Base-by-base conservation (phyloP, 108 stramenopile genomes). In the Mayamaea pseudoterrestris region DNA sequence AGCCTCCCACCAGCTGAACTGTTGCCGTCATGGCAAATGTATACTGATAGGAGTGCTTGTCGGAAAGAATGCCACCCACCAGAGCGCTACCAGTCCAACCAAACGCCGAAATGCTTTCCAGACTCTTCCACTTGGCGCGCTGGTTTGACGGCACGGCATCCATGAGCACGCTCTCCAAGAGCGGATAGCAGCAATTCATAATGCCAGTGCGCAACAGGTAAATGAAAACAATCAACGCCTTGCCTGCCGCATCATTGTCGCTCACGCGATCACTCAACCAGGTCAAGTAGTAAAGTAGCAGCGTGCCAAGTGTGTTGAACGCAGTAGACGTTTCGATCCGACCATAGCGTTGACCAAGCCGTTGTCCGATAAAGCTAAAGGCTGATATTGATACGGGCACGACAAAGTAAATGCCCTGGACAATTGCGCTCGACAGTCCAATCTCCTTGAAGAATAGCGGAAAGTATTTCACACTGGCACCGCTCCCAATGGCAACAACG, bases 381-480 rank as follows among this genome's bases (percentile, higher is more conserved):
- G 31, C 53, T 12, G 41, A 9, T 5, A 50, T 40, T 34, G 42
- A 43, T 0, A 55, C 28, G 1, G 72, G 67, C 1, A 61, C 58
- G 0, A 73, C 35, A 36, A 66, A 49, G 40, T 56, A 77, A 18
- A 83, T 59, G 20, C 58, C 17, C 34, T 89, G 76, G 0, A 89
- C 79, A 41, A 60, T 50, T 27, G 67, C 50, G 8, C 77, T 76
- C 5, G 63, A 31, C 60, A 90, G 50, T 14, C 73, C 71, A 21
- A 82, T 49, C 27, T 72, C 63, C 29, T 73, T 72, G 68, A 84
- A 90, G 57, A 82, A 90, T 9, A 90, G 52, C 8, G 88, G 83
- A 50, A 90, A 90, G 68, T 66, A 90, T 35, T 80, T 81, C 30
- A 90, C 65, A 3, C 72, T 78, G 76, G 79, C 79, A 14, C 88